A percentile compares a stretch with the other conserved stretches of the same genome.
These are phyloP conservation scores for Triticum dicoccoides DNA, from an alignment of 176 grass and related monocot genomes.

Conservation along the genomic window DNA sequence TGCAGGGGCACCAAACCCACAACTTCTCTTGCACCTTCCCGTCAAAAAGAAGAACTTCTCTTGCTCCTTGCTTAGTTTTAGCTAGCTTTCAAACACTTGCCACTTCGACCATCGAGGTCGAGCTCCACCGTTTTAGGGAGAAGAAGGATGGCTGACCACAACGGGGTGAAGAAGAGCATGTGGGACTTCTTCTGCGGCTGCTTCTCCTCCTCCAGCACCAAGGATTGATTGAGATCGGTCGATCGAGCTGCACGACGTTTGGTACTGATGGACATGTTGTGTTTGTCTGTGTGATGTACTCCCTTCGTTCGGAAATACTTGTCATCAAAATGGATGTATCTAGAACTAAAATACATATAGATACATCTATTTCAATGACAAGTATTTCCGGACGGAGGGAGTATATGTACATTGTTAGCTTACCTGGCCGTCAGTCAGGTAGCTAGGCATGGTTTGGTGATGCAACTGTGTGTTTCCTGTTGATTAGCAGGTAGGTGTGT, in stretches of 20 bases:
- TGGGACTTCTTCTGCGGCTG: background rate
- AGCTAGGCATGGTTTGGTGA: background rate
- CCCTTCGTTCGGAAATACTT: no score
- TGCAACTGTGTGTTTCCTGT: background rate
- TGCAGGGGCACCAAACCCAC: background rate
- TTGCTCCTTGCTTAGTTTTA: background rate
- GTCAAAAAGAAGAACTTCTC: no score
- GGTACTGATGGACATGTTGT: background rate
- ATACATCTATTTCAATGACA: no score
- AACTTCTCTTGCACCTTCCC: background rate
- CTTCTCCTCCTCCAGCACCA: slow-evolving; percentile 11
- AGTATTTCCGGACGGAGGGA: no score
- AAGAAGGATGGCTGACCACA: slow-evolving; percentile 22
- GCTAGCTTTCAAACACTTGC: no score
- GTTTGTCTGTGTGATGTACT: no score
- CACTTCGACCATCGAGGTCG: no score
- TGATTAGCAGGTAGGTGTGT: no score
- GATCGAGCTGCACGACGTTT: background rate
- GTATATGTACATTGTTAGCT: background rate
- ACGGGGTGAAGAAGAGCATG: slow-evolving; percentile 32
- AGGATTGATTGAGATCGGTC: background rate
- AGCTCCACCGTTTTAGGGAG: background rate
- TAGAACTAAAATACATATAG: no score
- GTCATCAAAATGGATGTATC: no score
- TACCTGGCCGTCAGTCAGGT: background rate